phyloP scores from a whole-genome alignment of 805 yeast genomes.

The Hanseniaspora valbyensis region DNA sequence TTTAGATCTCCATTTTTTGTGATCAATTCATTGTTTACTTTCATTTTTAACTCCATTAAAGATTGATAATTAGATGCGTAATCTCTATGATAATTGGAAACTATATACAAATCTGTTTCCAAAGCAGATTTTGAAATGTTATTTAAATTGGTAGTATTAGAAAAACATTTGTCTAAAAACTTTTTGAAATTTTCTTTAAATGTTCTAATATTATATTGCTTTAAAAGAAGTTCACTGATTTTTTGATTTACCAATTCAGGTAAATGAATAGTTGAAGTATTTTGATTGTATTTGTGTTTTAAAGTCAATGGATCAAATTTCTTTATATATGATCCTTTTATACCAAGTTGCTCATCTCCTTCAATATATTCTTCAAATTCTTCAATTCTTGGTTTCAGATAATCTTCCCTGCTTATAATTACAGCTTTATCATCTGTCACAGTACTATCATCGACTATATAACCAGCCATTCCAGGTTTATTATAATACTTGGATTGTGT shows the following conservation, averaged over 20 bases:
- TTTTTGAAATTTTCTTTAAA: neutral
- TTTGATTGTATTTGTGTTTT: neutral
- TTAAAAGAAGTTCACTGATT: neutral
- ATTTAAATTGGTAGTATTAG: neutral
- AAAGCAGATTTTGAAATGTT: slow-evolving; percentile 25
- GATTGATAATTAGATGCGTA: slow-evolving; percentile 61
- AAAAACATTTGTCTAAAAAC: slow-evolving; percentile 3
- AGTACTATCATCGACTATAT: neutral
- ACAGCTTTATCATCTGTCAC: neutral
- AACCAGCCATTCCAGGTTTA: slow-evolving; percentile 9
- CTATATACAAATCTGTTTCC: slow-evolving; percentile 72
- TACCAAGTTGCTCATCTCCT: neutral
- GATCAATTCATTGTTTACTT: slow-evolving; percentile 34
- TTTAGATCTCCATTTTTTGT: slow-evolving; percentile 17
- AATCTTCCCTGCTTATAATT: neutral
- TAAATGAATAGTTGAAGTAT: slow-evolving; percentile 1
- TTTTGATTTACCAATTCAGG: neutral
- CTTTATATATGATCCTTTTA: neutral
- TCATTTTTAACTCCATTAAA: slow-evolving; percentile 49
- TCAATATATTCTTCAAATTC: neutral
- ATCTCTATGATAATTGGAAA: slow-evolving; percentile 68
- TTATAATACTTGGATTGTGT: neutral
- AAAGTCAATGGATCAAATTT: slow-evolving; percentile 3
- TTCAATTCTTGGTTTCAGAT: neutral
- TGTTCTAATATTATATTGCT: neutral